Evolutionary conservation across 192 early-diverging fungal species (phyloP).

Genomic region (Radiomyces spectabilis): DNA sequence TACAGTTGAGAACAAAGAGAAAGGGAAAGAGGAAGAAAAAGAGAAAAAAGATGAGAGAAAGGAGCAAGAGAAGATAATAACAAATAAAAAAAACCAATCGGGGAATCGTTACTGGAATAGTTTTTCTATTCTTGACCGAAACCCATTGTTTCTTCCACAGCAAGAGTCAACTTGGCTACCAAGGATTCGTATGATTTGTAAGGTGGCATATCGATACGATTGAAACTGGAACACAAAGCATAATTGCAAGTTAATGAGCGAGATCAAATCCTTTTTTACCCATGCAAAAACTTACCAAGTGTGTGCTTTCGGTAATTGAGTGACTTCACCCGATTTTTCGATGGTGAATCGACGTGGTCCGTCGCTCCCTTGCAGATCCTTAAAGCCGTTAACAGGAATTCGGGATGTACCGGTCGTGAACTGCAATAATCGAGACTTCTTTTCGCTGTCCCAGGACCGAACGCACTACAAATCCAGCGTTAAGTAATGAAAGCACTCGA

Average conservation of each 20-base stretch:
- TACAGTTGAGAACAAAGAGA: too few species aligned
- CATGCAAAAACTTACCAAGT: constrained; percentile 77
- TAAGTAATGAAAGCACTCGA: too few species aligned
- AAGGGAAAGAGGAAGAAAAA: too few species aligned
- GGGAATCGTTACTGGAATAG: too few species aligned
- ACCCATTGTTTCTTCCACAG: constrained; percentile 94
- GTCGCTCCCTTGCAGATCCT: constrained; percentile 95
- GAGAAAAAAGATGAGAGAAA: too few species aligned
- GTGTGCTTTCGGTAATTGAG: constrained; percentile 86
- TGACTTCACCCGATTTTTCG: constrained; percentile 85
- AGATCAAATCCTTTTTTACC: neutral
- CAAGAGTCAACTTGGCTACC: constrained; percentile 54
- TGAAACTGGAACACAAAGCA: constrained; percentile 59
- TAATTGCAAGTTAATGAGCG: neutral
- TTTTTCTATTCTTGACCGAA: constrained; percentile 79
- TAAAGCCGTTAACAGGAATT: constrained; percentile 98
- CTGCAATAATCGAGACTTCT: constrained; percentile 90
- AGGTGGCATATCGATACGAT: constrained; percentile 92
- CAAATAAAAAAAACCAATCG: too few species aligned
- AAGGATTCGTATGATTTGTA: constrained; percentile 78
- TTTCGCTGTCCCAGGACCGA: constrained; percentile 81
- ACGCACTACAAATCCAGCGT: too few species aligned
- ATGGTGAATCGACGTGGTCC: constrained; percentile 93
- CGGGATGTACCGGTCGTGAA: constrained; percentile 97
- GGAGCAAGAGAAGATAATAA: too few species aligned